Evolutionary conservation across 306 rosid species (phyloP), one percentile per base, ranked within the genome.

Genomic region (Ceratonia siliqua): DNA sequence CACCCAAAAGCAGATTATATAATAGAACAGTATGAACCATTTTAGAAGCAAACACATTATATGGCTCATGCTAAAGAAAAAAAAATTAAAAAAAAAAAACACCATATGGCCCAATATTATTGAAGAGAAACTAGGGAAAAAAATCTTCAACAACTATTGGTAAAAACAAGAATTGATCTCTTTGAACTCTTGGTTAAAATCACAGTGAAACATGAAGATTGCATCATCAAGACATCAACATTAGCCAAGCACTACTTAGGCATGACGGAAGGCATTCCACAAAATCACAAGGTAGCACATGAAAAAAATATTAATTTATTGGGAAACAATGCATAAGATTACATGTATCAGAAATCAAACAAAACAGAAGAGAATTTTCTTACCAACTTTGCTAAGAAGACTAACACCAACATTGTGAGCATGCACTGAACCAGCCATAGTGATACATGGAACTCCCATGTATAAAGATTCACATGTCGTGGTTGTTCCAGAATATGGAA

Each of bases 371-470:
- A 35, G 76, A 5, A 41, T 45, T 42, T 75, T 25, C 97, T 82
- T 79, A 91, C 98, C 98, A 80, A 93, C 96, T 12, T 74, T 89
- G 86, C 85, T 81, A 73, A 93, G 92, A 82, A 93, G 96, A 86
- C 98, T 93, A 78, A 91, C 98, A 9, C 98, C 98, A 78, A 93
- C 98, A 78, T 93, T 93, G 85, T 93, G 98, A 20, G 98, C 98
- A 74, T 93, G 98, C 35, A 88, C 91, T n/a, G 98, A 86, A 70
- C 98, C 98, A 52, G 90, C 94, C 98, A 93, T 93, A 48, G 92
- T 89, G 62, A 93, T 89, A 85, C 98, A 93, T n/a, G 98, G 98
- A 71, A 93, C 98, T 45, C 98, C 98, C 98, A 93, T 93, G 87
- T 86, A 93, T 72, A 93, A 82, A 70, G 98, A 93, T 76, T 93